These are phyloP conservation scores for Leucocoprinus sp. DNA, from an alignment of 768 basidiomycete genomes.

Conservation along the genomic window DNA sequence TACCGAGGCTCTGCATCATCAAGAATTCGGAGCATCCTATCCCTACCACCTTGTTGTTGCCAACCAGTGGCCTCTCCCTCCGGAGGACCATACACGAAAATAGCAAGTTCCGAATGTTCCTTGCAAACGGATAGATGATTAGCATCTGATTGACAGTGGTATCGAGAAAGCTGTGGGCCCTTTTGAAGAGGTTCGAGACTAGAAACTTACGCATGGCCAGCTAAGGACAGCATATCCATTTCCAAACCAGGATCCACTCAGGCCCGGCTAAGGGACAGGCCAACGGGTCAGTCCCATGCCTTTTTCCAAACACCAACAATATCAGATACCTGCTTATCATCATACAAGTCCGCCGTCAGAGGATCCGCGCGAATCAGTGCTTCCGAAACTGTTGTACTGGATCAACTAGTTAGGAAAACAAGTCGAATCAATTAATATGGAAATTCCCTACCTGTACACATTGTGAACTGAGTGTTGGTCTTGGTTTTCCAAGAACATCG, in stretches of 20 bases:
- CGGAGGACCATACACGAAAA: slow-evolving; percentile 5
- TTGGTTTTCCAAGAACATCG: slow-evolving; percentile 23
- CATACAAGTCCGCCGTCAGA: slow-evolving; percentile 26
- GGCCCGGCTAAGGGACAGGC: slow-evolving; percentile 3
- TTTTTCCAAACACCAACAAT: not conserved
- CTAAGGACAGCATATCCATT: slow-evolving; percentile 20
- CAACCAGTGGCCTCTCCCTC: slow-evolving; percentile 2
- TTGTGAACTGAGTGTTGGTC: slow-evolving; percentile 20
- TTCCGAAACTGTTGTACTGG: slow-evolving; percentile 34
- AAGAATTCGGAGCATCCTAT: not conserved
- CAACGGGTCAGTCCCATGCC: not conserved
- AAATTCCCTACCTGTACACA: slow-evolving; percentile 39
- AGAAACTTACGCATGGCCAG: slow-evolving; percentile 23
- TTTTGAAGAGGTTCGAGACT: too few species aligned
- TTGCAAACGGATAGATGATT: slow-evolving; percentile 24
- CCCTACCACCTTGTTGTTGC: not conserved
- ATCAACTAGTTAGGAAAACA: slow-evolving; percentile 17
- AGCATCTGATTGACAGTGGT: slow-evolving; percentile 23
- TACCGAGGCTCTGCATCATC: slow-evolving; percentile 8
- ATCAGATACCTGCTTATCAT: slow-evolving; percentile 18
- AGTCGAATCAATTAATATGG: not conserved
- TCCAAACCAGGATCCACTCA: slow-evolving; percentile 25
- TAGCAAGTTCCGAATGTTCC: slow-evolving; percentile 23
- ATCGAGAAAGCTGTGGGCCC: slow-evolving; percentile 19
- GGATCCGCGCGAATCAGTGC: slow-evolving; percentile 32